A percentile compares a stretch with the other conserved stretches of the same genome.
Conservation (phyloP, 352 stramenopile genomes). For the Phytophthora agathidicida region DNA sequence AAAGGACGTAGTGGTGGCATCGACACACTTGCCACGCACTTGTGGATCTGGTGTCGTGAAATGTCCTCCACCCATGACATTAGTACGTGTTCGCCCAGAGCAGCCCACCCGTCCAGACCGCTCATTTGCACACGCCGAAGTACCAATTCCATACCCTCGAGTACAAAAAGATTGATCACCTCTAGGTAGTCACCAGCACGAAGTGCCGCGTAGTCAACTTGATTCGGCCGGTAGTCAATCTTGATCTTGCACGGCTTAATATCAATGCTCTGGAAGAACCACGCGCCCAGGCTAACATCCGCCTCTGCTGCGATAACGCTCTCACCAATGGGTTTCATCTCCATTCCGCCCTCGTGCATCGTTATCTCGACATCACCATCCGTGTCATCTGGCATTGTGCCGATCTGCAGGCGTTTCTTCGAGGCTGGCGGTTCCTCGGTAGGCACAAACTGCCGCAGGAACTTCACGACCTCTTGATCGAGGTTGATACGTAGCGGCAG, state of each 20-base stretch:
- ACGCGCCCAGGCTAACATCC: slow-evolving; percentile 54
- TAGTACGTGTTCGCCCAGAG: slow-evolving; percentile 75
- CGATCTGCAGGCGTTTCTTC: slow-evolving; percentile 23
- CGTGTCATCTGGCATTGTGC: slow-evolving; percentile 32
- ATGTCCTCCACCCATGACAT: slow-evolving; percentile 90
- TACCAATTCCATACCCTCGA: slow-evolving; percentile 89
- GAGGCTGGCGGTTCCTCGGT: slow-evolving; percentile 31
- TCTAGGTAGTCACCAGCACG: slow-evolving; percentile 87
- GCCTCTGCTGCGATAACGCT: slow-evolving; percentile 33
- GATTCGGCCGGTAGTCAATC: slow-evolving; percentile 89
- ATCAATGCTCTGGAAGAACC: slow-evolving; percentile 91
- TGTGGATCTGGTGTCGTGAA: slow-evolving; percentile 88
- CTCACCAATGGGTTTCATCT: slow-evolving; percentile 49
- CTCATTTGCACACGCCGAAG: slow-evolving; percentile 86
- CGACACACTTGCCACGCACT: slow-evolving; percentile 88
- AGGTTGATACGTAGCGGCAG: slow-evolving; percentile 85
- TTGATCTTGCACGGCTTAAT: slow-evolving; percentile 91
- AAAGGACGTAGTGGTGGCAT: slow-evolving; percentile 87
- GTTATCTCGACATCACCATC: slow-evolving; percentile 37
- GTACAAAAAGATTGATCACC: slow-evolving; percentile 90
- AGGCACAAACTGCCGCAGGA: slow-evolving; percentile 85
- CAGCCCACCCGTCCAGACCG: slow-evolving; percentile 78
- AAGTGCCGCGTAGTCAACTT: slow-evolving; percentile 85
- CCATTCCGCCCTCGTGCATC: slow-evolving; percentile 48
- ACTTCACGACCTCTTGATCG: slow-evolving; percentile 88